Evolutionary conservation across 75 land plant genomes (phyloP).

Genomic region (Ceratopteris richardii): DNA sequence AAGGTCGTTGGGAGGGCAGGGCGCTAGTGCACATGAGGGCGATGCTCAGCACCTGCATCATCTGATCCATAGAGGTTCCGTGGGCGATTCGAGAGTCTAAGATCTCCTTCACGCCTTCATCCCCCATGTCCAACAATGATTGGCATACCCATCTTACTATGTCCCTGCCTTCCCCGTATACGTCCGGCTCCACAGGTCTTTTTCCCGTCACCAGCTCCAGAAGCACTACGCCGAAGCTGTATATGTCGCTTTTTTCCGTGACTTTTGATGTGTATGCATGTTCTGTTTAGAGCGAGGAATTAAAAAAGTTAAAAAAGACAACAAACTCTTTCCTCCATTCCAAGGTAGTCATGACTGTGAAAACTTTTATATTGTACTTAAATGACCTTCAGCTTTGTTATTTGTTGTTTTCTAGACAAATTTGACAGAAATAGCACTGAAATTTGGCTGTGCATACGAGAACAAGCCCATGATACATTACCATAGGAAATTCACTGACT

Average conservation of each 20-base stretch:
- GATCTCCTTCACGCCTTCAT: background rate
- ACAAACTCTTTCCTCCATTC: no score
- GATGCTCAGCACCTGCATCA: conserved; percentile 16
- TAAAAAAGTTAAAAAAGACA: background rate
- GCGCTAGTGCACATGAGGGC: conserved; percentile 19
- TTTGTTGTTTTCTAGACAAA: background rate
- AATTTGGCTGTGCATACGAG: no score
- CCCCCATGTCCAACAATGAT: conserved; percentile 1
- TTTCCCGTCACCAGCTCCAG: conserved; percentile 46
- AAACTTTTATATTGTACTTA: no score
- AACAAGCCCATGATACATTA: no score
- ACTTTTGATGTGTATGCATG: conserved; percentile 50
- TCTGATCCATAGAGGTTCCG: background rate
- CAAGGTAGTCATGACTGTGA: no score
- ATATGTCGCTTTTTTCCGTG: conserved; percentile 55
- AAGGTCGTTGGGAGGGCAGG: conserved; percentile 19
- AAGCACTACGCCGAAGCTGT: conserved; percentile 53
- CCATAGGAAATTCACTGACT: no score
- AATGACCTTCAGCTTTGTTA: background rate
- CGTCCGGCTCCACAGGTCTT: conserved; percentile 27
- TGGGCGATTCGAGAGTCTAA: conserved; percentile 13
- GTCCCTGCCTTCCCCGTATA: conserved; percentile 42
- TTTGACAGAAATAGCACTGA: no score
- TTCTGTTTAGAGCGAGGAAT: conserved; percentile 21
- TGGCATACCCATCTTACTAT: conserved; percentile 38